Evolutionary conservation across 2,329 filamentous ascomycete genomes (phyloP), one percentile per base, ranked within the genome.

Genomic region (Colletotrichum destructivum): DNA sequence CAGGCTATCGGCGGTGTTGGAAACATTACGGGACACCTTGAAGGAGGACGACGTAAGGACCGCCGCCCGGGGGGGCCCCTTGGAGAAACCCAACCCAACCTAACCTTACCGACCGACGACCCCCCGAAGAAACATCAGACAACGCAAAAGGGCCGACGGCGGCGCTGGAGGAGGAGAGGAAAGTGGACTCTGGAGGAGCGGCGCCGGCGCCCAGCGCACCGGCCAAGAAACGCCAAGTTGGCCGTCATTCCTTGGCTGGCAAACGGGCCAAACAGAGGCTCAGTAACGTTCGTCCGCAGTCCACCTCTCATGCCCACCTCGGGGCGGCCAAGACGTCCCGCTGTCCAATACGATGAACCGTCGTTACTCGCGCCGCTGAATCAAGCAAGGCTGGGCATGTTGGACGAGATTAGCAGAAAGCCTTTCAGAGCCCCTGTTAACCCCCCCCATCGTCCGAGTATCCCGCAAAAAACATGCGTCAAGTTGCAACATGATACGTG

Each of bases 311-410:
- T 59, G 21, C 26, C 49, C 47, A 57, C 35, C 64, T 59, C 65
- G 65, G 64, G 46, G 59, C 69, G 65, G 65, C 69, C 69, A 71
- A 71, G 65, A 71, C 21, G 59, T 64, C 65, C 35, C 69, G 69
- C 69, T 23, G 31, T 63, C 65, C 69, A 71, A 71, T 71, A 35
- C 40, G 52, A 55, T 54, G 38, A 42, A 38, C 40, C n/a, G 18
- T 21, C 26, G 46, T 7, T 3, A 11, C 56, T 57, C 21, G 35
- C 42, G n/a, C 44, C 49, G 42, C 63, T n/a, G 35, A 62, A 52
- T 56, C 16, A 38, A 71, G 64, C 51, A 68, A 61, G 31, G 68
- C 23, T 18, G 15, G 42, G 40, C 52, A 63, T 35, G 40, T 54
- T 51, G 31, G 44, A 35, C 40, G 46, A 62, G 12, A 31, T n/a